Percentiles rank a stretch among this genome's conserved stretches.
These are phyloP conservation scores for Fusarium sp. DNA, from an alignment of 2,329 filamentous ascomycete genomes.

Conservation along the genomic window DNA sequence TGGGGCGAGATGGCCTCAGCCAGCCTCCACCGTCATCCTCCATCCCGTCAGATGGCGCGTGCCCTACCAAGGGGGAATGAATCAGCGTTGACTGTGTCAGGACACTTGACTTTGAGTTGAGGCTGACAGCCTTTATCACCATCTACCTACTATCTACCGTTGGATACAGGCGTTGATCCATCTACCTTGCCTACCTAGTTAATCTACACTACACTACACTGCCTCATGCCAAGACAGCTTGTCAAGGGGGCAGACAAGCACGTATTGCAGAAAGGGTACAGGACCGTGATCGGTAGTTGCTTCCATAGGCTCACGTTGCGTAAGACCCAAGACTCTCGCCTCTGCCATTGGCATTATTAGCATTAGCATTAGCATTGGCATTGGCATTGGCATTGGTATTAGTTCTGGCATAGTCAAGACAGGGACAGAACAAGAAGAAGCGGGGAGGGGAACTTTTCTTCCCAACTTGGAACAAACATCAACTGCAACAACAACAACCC, in stretches of 20 bases:
- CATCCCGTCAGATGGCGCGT: constrained; percentile 41
- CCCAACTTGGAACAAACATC: constrained; percentile 11
- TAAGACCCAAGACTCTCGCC: constrained; percentile 10
- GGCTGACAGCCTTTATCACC: constrained; percentile 21
- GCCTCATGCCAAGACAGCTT: constrained; percentile 28
- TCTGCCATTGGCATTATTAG: no score
- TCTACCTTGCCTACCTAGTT: constrained; percentile 3
- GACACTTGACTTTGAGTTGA: constrained; percentile 35
- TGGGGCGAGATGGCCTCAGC: constrained; percentile 11
- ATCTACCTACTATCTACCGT: background rate
- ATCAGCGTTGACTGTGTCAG: constrained; percentile 2
- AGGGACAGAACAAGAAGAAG: constrained; percentile 21
- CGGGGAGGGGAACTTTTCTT: constrained; percentile 3
- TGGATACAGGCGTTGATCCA: constrained; percentile 7
- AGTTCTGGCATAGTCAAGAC: constrained; percentile 7
- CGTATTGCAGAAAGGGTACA: background rate
- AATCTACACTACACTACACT: constrained; percentile 12
- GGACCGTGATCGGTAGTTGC: constrained; percentile 10
- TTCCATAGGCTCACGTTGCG: background rate
- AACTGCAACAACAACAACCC: background rate
- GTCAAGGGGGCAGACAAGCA: constrained; percentile 9
- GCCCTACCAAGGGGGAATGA: constrained; percentile 26
- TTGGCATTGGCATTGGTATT: background rate
- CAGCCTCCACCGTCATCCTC: constrained; percentile 21
- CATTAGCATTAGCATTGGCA: background rate